Evolutionary conservation across 306 rosid genomes (phyloP), one percentile per base, ranked within the genome.

Genomic region (Dryas alaskensis): DNA sequence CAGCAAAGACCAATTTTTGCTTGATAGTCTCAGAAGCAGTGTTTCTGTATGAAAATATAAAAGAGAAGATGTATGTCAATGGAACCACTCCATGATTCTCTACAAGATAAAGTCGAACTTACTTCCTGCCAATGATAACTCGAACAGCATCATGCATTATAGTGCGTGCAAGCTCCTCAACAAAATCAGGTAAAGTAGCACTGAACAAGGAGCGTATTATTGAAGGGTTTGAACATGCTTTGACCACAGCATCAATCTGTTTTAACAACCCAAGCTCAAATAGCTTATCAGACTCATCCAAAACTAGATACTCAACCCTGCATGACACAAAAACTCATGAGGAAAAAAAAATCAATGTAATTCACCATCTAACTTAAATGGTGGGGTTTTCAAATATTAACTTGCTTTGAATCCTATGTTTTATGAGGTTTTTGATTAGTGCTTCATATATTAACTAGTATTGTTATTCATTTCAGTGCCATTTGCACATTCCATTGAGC

Each of bases 141-240:
- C 97, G 87, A 84, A 92, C 92, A 48, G 97, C 96, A 84, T 94
- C 97, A 82, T 92, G 99, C 99, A 94, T 92, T 73, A 90, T 89
- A 31, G 92, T 91, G 51, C 97, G 87, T 64, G 97, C 99, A 78
- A 86, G 88, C 72, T 92, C 97, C 81, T 94, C 99, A 74, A 94
- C 93, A 74, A 78, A 88, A 84, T 94, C 99, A 73, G 99, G 97
- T 69, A 94, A 80, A 73, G 97, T 94, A 79, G 99, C 97, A 81
- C 99, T 92, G 81, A 92, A 94, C 80, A 94, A 78, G 46, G 96
- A 87, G 78, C 93, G 92, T 60, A 84, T 79, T 57, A 94, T 86
- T 73, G 96, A 88, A 67, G 96, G 96, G 75, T 94, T 94, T 45
- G 97, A 88, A 82, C 99, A 94, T 78, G 97, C 96, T 87, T 92